phyloP scores from a whole-genome alignment of 371 early-diverging fungal species.

The Rhizopus stolonifer region DNA sequence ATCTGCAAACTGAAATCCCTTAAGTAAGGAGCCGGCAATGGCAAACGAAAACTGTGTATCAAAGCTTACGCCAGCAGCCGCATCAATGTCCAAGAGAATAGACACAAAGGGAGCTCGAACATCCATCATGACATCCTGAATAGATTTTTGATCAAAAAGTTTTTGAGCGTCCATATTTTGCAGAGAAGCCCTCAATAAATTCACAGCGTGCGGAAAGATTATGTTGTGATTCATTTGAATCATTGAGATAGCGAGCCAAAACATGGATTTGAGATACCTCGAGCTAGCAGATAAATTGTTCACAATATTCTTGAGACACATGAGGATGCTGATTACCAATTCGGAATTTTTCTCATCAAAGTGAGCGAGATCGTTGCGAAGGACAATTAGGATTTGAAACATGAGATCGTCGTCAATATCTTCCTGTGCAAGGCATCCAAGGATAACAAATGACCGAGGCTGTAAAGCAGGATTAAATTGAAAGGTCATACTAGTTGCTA shows the following conservation, averaged over 20 bases:
- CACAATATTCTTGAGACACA: conserved; percentile 82
- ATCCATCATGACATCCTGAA: conserved; percentile 54
- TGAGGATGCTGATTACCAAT: conserved; percentile 79
- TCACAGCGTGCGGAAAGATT: conserved; percentile 69
- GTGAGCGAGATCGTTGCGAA: conserved; percentile 76
- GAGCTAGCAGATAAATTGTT: conserved; percentile 72
- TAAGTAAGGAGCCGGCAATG: conserved; percentile 62
- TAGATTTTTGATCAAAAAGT: conserved; percentile 46
- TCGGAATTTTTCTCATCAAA: conserved; percentile 74
- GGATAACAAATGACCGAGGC: conserved; percentile 87
- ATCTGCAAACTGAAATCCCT: conserved; percentile 49
- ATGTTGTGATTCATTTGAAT: conserved; percentile 79
- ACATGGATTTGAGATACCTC: conserved; percentile 73
- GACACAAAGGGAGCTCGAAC: conserved; percentile 55
- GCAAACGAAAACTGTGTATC: conserved; percentile 70
- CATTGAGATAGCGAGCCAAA: conserved; percentile 87
- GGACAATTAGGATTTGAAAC: conserved; percentile 83
- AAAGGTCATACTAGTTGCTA: conserved; percentile 88
- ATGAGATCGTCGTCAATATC: conserved; percentile 84
- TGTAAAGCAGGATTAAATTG: conserved; percentile 89
- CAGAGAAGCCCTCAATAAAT: conserved; percentile 67
- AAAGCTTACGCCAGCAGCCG: conserved; percentile 60
- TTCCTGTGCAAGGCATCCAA: conserved; percentile 83
- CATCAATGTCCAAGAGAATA: conserved; percentile 54
- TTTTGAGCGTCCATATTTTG: conserved; percentile 70